These are phyloP conservation scores for Marasmius sp. DNA, from an alignment of 1,284 basidiomycete species.

Conservation along the genomic window DNA sequence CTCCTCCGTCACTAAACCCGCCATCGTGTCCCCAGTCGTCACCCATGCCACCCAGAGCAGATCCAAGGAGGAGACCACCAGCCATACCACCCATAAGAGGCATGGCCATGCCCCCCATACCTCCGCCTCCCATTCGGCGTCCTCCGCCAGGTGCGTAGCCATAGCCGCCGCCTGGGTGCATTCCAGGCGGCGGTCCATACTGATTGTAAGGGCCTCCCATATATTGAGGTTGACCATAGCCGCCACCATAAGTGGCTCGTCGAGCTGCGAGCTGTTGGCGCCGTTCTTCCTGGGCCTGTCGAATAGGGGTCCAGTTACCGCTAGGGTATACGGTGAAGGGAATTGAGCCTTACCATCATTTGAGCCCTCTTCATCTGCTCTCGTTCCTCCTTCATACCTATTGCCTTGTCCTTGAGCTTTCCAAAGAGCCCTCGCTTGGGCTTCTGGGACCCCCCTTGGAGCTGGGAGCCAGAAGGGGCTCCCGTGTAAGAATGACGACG, in stretches of 20 bases:
- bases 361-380: constrained; percentile 42
- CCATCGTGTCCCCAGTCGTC: constrained; percentile 14
- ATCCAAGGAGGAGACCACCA: constrained; percentile 59
- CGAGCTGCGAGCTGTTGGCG: constrained; percentile 26
- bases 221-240: neutral
- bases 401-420: constrained; percentile 60
- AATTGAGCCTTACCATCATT: constrained; percentile 33
- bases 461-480: too few species aligned
- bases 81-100: constrained; percentile 60
- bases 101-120: constrained; percentile 40
- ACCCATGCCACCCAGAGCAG: constrained; percentile 33
- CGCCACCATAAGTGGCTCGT: constrained; percentile 4
- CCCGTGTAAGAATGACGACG: constrained; percentile 27
- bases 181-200: constrained; percentile 8
- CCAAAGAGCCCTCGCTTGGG: constrained; percentile 54
- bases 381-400: constrained; percentile 64
- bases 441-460: neutral
- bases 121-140: neutral
- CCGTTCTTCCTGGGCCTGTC: constrained; percentile 26
- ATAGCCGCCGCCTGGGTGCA: constrained; percentile 17
- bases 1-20: constrained; percentile 22
- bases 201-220: constrained; percentile 9
- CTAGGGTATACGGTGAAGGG: constrained; percentile 2
- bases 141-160: constrained; percentile 23
- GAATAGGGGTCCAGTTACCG: neutral